Evolutionary conservation across 192 early-diverging fungal genomes (phyloP), one percentile per base, ranked within the genome.

Genomic region (Allomyces macrogynus): DNA sequence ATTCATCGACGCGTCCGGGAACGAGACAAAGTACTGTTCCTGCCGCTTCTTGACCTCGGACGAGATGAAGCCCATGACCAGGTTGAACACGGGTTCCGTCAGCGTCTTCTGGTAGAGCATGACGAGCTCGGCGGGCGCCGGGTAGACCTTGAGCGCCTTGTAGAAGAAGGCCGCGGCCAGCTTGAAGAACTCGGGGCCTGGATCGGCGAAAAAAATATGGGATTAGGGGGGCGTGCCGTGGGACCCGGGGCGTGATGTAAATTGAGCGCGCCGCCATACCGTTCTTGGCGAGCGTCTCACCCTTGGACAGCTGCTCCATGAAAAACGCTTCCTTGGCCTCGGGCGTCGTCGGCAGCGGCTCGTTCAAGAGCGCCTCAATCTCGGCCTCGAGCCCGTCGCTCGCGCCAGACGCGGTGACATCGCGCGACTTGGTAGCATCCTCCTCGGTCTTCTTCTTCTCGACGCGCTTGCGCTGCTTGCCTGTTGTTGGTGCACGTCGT

Each of bases 61-160:
- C 64, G 88, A 84, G 83, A 95, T 85, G 80, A 92, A 85, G 60
- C 84, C 83, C 80, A 97, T 86, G 62, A 99, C 85, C 64, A 92
- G 69, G 63, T 86, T 84, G 67, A 97, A 88, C 18, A 99, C 88
- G 40, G 81, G 75, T 54, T 87, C 83, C 7, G 93, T 93, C 62
- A 95, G 77, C 22, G 90, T 89, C 76, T 92, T 91, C 73, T 95
- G 90, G 70, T 97, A 92, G 60, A 94, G 87, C 86, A 90, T 90
- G 27, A 99, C 80, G 43, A 99, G 76, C 72, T 97, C 90, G 62
- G 91, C 78, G 16, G 96, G 96, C 66, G 92, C 87, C 62, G 90
- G 88, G 75, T 97, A 96, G 23, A 96, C 90, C 75, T 90, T 90
- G 61, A 97, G 76, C 3, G 93, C 96, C 66, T 81, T 80, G 81